Base-by-base conservation (phyloP, 306 rosid species). In the Acacia acuminata region DNA sequence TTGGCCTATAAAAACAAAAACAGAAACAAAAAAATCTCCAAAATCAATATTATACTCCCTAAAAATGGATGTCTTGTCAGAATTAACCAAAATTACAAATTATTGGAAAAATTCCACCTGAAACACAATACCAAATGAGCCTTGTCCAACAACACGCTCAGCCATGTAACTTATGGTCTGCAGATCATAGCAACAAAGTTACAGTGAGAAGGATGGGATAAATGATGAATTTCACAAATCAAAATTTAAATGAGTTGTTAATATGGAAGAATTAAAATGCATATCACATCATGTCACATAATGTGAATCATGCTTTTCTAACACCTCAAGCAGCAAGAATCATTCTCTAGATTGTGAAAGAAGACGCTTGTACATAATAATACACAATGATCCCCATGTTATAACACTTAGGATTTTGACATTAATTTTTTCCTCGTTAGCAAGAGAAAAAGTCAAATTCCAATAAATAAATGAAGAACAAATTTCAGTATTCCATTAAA, bases 101-200 rank as follows among this genome's bases (percentile, higher is more conserved):
- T 80, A 61, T 73, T 58, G 73, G 73, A 42, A 36, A 63, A 69
- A 53, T 51, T 68, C 78, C 79, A 90, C 96, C 90, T 90, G 92
- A 85, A 91, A 91, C 77, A 91, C 93, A 77, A 91, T 89, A 77
- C 93, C 96, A 56, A 91, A 91, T 30, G 92, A 90, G 48, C 96
- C 93, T 76, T 88, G 93, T 48, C 93, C 96, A 58, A 90, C 93
- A 71, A 88, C 86, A 3, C 93, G 93, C 88, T 91, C 96, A 14
- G 96, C 96, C 93, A 91, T 90, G 84, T 90, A 91, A 81, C 96
- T 91, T 47, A 90, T 86, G 17, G 92, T 91, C 93, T 91, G 90
- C 68, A 70, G 45, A 70, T 81, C n/a, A 75, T 50, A 22, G 36
- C 53, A n/a, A 15, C 50, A 69, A 79, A 36, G 10, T 75, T n/a